phyloP scores from a whole-genome alignment of 345 rosid species.

The Melastoma malabathricum region DNA sequence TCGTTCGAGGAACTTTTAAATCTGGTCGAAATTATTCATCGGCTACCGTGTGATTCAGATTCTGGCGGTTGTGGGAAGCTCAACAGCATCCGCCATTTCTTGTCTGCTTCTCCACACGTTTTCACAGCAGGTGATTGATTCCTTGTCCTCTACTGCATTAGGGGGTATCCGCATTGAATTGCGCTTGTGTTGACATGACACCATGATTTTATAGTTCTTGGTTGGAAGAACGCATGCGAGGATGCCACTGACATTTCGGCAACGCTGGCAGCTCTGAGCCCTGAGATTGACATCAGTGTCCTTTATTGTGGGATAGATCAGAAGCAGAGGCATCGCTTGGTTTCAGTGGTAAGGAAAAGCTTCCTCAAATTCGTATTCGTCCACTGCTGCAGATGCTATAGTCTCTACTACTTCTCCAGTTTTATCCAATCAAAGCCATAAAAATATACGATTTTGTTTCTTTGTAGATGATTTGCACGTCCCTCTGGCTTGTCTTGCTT shows the following conservation, averaged over 20 bases:
- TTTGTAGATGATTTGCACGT: too few relatives aligned
- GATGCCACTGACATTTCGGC: slow-evolving; percentile 67
- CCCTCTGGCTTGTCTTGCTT: too few relatives aligned
- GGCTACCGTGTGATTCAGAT: slow-evolving; percentile 75
- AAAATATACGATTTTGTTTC: too few relatives aligned
- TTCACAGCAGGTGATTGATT: slow-evolving; percentile 60
- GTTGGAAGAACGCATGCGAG: slow-evolving; percentile 95
- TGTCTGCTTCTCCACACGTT: slow-evolving; percentile 64
- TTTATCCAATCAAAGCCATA: too few relatives aligned
- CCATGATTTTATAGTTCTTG: slow-evolving; percentile 53
- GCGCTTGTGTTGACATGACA: neutral
- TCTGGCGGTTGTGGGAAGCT: slow-evolving; percentile 79
- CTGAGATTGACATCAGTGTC: slow-evolving; percentile 73
- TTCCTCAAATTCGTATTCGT: neutral
- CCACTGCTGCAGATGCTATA: too few relatives aligned
- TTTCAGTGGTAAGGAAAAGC: slow-evolving; percentile 59
- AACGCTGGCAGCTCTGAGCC: slow-evolving; percentile 58
- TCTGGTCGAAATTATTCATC: slow-evolving; percentile 83
- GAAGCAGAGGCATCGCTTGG: slow-evolving; percentile 44
- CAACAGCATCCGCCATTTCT: slow-evolving; percentile 66
- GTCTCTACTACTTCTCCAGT: too few relatives aligned
- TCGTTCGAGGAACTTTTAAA: slow-evolving; percentile 65
- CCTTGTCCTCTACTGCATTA: neutral
- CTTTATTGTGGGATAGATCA: slow-evolving; percentile 75
- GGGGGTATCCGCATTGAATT: neutral